Evolutionary conservation across 345 rosid species (phyloP), one percentile per base, ranked within the genome.

Genomic region (Geranium rotundifolium): DNA sequence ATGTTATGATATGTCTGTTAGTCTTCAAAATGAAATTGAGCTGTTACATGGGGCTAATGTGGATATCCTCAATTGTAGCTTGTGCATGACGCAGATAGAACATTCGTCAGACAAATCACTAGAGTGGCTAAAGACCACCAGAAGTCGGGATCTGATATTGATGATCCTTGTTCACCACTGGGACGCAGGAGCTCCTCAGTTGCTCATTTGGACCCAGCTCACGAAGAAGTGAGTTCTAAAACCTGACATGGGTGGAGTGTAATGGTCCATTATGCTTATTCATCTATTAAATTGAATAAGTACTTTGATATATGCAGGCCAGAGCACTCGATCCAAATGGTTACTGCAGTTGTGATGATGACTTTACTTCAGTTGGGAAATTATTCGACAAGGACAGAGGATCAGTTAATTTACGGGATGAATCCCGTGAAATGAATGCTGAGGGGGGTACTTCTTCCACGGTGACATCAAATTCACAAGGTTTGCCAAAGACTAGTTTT

Each of bases 271-370:
- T n/a, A n/a, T n/a, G n/a, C 62, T 39, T 37, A 59, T 59, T 41
- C 5, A 2, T 2, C 9, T 58, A 23, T 16, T 58, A 15, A 19
- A 19, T 1, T 23, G 39, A 10, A 10, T 23, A 62, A 34, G 12
- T 19, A 19, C 7, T 15, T 59, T 2, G 64, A 65, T 59, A 69
- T 65, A 56, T 67, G 46, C 84, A 92, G 98, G 80, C 62, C 59
- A 75, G 78, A 71, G 23, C n/a, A n/a, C n/a, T 76, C 0, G 89
- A 92, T 69, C 74, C 83, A 23, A 82, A 70, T 63, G 76, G 78
- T 31, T 85, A 84, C 79, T 82, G 81, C 76, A 85, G 89, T 72
- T 92, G 95, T 59, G 78, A 84, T 56, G 92, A 87, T 46, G 75
- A 67, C 69, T 77, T 80, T 63, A 39, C 72, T 60, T 13, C 63